These are phyloP conservation scores for Arxiozyma slooffiae DNA, from an alignment of 1,139 yeast species.

Conservation along the genomic window DNA sequence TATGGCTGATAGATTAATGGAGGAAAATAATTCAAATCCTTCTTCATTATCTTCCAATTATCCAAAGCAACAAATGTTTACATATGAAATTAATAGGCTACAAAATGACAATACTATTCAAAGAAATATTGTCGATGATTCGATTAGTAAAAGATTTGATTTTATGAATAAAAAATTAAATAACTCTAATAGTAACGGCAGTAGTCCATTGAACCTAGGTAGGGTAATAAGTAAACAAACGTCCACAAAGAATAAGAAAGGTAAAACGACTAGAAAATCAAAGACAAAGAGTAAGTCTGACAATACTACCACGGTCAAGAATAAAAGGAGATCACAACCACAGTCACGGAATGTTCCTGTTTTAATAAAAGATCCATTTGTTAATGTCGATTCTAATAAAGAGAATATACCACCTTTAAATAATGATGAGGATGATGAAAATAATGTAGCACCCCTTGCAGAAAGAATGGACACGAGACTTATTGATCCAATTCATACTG, in stretches of 20 bases:
- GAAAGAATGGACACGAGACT: slow-evolving; percentile 6
- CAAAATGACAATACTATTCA: slow-evolving; percentile 23
- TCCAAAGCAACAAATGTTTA: slow-evolving; percentile 10
- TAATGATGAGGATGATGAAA: neutral
- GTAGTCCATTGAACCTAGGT: neutral
- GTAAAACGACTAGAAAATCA: neutral
- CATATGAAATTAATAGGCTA: slow-evolving; percentile 20
- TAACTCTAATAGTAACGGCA: slow-evolving; percentile 13
- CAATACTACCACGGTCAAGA: neutral
- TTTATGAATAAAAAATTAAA: slow-evolving; percentile 25
- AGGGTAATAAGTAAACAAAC: slow-evolving; percentile 26
- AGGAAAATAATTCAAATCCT: slow-evolving; percentile 7
- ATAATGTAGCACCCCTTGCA: slow-evolving; percentile 1
- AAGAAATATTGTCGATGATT: slow-evolving; percentile 22
- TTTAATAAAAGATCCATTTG: slow-evolving; percentile 2
- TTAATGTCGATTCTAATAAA: slow-evolving; percentile 12
- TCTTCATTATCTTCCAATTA: slow-evolving; percentile 1
- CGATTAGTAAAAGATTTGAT: slow-evolving; percentile 29
- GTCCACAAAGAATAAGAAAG: neutral
- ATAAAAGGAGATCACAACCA: neutral
- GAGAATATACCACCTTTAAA: slow-evolving; percentile 27
- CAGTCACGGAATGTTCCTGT: neutral
- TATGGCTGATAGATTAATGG: slow-evolving; percentile 33
- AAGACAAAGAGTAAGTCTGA: neutral
- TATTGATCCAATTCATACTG: slow-evolving; percentile 13